Percentiles rank a stretch among this genome's conserved stretches.
Evolutionary conservation across 2,329 filamentous ascomycete genomes (phyloP).

Genomic region (Fusarium virguliforme): DNA sequence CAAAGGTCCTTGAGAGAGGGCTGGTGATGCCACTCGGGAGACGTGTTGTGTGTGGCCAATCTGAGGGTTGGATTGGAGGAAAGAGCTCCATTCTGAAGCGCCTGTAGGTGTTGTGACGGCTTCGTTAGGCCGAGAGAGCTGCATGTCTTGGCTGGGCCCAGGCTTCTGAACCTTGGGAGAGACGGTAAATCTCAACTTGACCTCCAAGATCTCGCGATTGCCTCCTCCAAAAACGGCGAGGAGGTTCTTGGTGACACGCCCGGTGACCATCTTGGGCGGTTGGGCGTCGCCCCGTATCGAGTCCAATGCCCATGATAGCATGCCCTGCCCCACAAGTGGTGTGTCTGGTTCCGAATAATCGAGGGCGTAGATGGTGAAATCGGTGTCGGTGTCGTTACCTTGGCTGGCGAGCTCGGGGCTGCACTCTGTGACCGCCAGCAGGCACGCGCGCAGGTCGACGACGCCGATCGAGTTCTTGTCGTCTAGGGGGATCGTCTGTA

Average conservation of each 20-base stretch:
- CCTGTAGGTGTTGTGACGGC: slow-evolving; percentile 70
- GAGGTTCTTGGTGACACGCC: slow-evolving; percentile 89
- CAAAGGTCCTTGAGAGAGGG: slow-evolving; percentile 55
- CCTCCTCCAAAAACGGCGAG: slow-evolving; percentile 88
- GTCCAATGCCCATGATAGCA: slow-evolving; percentile 87
- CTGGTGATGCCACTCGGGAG: slow-evolving; percentile 58
- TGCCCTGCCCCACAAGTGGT: slow-evolving; percentile 93
- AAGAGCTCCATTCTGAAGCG: slow-evolving; percentile 82
- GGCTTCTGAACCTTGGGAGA: slow-evolving; percentile 72
- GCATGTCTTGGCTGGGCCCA: slow-evolving; percentile 48
- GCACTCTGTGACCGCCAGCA: slow-evolving; percentile 82
- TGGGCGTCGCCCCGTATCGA: slow-evolving; percentile 60
- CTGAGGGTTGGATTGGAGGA: slow-evolving; percentile 80
- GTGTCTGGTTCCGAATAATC: slow-evolving; percentile 97
- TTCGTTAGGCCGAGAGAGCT: slow-evolving; percentile 50
- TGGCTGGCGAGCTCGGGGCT: slow-evolving; percentile 86
- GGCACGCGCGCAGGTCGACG: slow-evolving; percentile 88
- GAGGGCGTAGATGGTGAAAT: slow-evolving; percentile 97
- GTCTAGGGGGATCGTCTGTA: slow-evolving; percentile 87
- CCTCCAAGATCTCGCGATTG: slow-evolving; percentile 90
- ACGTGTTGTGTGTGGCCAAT: slow-evolving; percentile 58
- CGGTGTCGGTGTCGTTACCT: slow-evolving; percentile 83
- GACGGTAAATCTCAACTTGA: slow-evolving; percentile 88
- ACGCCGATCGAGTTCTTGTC: slow-evolving; percentile 87
- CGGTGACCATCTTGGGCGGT: slow-evolving; percentile 84